phyloP scores from a whole-genome alignment of 768 basidiomycete genomes.

The Sporobolomyces pararoseus region DNA sequence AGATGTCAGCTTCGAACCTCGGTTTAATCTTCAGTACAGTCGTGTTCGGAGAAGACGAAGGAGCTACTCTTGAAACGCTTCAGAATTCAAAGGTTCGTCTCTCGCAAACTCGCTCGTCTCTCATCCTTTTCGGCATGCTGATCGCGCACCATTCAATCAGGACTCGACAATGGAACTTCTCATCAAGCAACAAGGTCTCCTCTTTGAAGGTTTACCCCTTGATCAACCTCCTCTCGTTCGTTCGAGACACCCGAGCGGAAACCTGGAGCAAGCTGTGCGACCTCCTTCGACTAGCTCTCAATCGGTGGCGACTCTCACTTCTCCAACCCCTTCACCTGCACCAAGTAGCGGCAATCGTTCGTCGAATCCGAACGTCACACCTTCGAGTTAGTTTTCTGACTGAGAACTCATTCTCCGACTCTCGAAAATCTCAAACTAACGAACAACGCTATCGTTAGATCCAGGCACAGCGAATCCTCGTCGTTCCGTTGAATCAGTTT shows the following conservation, averaged over 20 bases:
- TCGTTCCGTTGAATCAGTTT: slow-evolving; percentile 19
- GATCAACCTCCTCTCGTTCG: slow-evolving; percentile 10
- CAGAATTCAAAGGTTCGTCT: slow-evolving; percentile 9
- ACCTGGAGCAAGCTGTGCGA: not conserved
- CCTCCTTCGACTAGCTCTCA: not conserved
- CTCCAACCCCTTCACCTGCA: not conserved
- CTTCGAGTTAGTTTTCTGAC: not conserved
- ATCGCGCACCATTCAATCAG: not conserved
- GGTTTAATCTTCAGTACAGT: slow-evolving; percentile 37
- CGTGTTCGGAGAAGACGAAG: slow-evolving; percentile 39
- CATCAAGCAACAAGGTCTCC: slow-evolving; percentile 12
- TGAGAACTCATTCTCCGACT: no score
- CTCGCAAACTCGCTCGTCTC: no score
- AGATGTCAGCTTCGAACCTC: slow-evolving; percentile 43
- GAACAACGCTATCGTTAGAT: not conserved
- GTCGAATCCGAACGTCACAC: not conserved
- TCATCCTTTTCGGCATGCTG: not conserved
- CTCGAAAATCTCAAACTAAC: no score
- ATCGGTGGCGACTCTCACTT: not conserved
- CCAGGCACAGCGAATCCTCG: not conserved
- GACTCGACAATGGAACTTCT: slow-evolving; percentile 39
- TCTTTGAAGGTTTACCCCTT: slow-evolving; percentile 25
- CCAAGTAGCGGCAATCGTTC: not conserved
- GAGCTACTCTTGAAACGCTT: slow-evolving; percentile 24
- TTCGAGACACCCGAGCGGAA: not conserved